Base-by-base conservation (phyloP, 169 alveolate species). In the Plasmodium reichenowi region DNA sequence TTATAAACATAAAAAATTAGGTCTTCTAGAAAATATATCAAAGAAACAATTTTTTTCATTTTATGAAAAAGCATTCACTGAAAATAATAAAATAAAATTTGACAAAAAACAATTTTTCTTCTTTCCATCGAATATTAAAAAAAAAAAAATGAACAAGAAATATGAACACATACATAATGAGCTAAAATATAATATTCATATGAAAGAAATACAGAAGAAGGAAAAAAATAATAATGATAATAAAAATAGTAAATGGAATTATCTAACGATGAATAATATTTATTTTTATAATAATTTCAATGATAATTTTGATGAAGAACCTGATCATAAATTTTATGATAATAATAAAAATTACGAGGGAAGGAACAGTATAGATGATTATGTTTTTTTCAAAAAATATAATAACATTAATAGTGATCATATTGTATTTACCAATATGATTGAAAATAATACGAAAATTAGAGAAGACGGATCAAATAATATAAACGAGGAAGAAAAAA, bases 11-110 rank as follows among this genome's bases (percentile, higher is more conserved):
- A 76, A 76, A 64, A 75, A 75, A 64, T 13, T 29, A n/a, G 56
- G 50, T 22, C 29, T 76, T 17, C 66, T 76, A 48, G 88, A 76
- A 12, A 62, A 56, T 15, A 76, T 76, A 24, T 76, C 63, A 48
- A 76, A 76, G 13, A 76, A 76, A 20, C 88, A 76, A 76, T 76
- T 76, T 62, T 76, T 76, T 13, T 76, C 88, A 29, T 56, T 76
- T 62, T 76, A 76, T 56, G 73, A 76, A 64, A 26, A 76, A 48
- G 56, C 45, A 29, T 76, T 76, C 48, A 76, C 67, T 22, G 88
- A 76, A 76, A 66, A 64, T 63, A 29, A 63, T 47, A 38, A 76
- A 6, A 32, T 76, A 13, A 76, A 76, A 76, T 76, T 76, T 76
- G 76, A 76, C 29, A 76, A 64, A 17, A 76, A 63, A 76, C 63